Evolutionary conservation across 768 basidiomycete genomes (phyloP).

Genomic region (Boletus rex-veris): DNA sequence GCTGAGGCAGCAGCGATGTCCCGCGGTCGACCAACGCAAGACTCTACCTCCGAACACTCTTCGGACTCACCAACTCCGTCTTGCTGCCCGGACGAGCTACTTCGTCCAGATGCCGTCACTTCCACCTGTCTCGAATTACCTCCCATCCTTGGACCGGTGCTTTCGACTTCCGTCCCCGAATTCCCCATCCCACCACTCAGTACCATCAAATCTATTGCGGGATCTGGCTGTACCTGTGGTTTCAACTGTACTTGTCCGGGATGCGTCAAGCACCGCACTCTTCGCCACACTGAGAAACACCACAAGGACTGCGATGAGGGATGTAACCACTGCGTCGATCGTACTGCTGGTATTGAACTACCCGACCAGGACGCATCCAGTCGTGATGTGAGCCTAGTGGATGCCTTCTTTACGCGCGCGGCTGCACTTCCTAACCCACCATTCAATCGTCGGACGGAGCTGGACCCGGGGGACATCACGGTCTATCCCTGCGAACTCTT

Average conservation of each 20-base stretch:
- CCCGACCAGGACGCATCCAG: constrained; percentile 25
- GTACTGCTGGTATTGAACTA: constrained; percentile 42
- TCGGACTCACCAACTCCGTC: constrained; percentile 14
- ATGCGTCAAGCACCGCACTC: constrained; percentile 66
- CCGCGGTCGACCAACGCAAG: constrained; percentile 4
- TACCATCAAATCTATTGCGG: constrained; percentile 54
- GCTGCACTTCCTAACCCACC: constrained; percentile 68
- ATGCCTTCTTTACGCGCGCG: constrained; percentile 63
- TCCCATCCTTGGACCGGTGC: constrained; percentile 40
- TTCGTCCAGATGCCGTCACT: background rate
- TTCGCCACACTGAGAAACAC: constrained; percentile 39
- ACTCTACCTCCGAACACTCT: constrained; percentile 2
- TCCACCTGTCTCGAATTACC: constrained; percentile 42
- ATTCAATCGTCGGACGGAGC: constrained; percentile 35
- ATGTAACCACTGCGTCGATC: constrained; percentile 64
- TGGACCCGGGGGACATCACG: constrained; percentile 51
- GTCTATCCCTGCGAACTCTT: constrained; percentile 42
- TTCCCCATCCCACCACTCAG: constrained; percentile 66
- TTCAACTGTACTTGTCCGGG: constrained; percentile 68
- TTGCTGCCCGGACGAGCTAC: constrained; percentile 15
- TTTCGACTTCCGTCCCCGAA: constrained; percentile 32
- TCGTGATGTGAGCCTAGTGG: constrained; percentile 39
- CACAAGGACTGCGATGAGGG: constrained; percentile 43
- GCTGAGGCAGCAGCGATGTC: constrained; percentile 36
- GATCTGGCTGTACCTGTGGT: constrained; percentile 72